Evolutionary conservation across 2,329 filamentous ascomycete species (phyloP).

Genomic region (Pezicula rhizophila): DNA sequence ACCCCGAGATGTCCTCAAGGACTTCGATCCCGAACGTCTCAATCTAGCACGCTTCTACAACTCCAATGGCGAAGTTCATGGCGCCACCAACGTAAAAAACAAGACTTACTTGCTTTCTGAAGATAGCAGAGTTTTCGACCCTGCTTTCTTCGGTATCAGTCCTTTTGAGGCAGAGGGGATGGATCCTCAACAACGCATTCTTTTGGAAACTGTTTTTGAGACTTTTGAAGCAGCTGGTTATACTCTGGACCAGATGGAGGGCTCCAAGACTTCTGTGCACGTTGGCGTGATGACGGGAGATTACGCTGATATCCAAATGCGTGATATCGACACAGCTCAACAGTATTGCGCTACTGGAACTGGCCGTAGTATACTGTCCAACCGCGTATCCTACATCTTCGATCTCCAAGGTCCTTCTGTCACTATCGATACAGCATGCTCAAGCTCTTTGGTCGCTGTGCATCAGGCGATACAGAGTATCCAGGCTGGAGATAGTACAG

Average conservation of each 20-base stretch:
- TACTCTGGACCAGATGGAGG: neutral
- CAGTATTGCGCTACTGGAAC: constrained; percentile 21
- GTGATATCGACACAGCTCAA: neutral
- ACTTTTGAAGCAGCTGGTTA: neutral
- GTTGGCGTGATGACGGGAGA: constrained; percentile 27
- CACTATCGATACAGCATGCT: constrained; percentile 39
- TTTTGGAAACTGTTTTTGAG: constrained; percentile 23
- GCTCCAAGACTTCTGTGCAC: constrained; percentile 19
- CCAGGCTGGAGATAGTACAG: constrained; percentile 16
- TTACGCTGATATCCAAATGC: neutral
- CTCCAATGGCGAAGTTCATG: constrained; percentile 33
- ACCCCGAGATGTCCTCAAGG: constrained; percentile 42
- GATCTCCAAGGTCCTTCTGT: constrained; percentile 29
- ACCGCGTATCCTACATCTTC: constrained; percentile 32
- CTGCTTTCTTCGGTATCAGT: constrained; percentile 32
- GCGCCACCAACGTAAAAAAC: neutral
- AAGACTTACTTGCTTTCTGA: constrained; percentile 25
- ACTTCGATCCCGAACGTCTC: constrained; percentile 27
- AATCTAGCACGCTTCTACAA: constrained; percentile 47
- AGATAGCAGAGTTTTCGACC: constrained; percentile 29
- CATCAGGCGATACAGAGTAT: neutral
- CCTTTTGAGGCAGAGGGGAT: constrained; percentile 43
- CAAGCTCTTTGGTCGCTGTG: constrained; percentile 31
- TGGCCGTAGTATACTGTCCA: constrained; percentile 38
- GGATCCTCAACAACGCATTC: constrained; percentile 48